phyloP scores from a whole-genome alignment of 306 rosid species.

The Gleditsia sinensis region DNA sequence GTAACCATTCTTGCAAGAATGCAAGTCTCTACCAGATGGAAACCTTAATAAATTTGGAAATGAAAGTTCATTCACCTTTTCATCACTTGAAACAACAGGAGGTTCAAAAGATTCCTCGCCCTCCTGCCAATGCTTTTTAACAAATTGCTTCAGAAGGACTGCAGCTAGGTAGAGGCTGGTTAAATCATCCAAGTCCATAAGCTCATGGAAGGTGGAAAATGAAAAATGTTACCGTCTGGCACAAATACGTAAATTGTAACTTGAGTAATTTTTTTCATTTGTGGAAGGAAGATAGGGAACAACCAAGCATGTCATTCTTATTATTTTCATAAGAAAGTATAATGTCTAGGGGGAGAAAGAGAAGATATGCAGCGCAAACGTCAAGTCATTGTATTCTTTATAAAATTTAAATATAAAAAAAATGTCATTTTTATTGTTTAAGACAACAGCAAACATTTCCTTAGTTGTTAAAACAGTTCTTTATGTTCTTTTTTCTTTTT shows the following conservation, averaged over 20 bases:
- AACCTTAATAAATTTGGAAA: conserved; percentile 6
- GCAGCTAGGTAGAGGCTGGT: conserved; percentile 90
- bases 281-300: conserved; percentile 12
- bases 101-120: conserved; percentile 85
- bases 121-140: conserved; percentile 94
- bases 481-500: background rate
- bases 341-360: background rate
- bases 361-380: background rate
- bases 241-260: conserved; percentile 5
- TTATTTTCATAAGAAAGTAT: background rate
- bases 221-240: conserved; percentile 13
- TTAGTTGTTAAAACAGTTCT: conserved; percentile 4
- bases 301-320: conserved; percentile 16
- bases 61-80: conserved; percentile 58
- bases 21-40: background rate
- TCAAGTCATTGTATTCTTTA: conserved; percentile 6
- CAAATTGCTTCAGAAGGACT: conserved; percentile 90
- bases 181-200: conserved; percentile 53
- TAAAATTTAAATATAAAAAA: conserved; percentile 16
- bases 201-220: conserved; percentile 24
- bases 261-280: conserved; percentile 8
- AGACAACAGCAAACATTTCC: conserved; percentile 10
- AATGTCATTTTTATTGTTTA: conserved; percentile 17
- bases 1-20: background rate
- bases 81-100: conserved; percentile 75